Percentiles rank a stretch among this genome's conserved stretches.
These are phyloP conservation scores for Colletotrichum cuscutae DNA, from an alignment of 2,329 filamentous ascomycete species.

Conservation along the genomic window DNA sequence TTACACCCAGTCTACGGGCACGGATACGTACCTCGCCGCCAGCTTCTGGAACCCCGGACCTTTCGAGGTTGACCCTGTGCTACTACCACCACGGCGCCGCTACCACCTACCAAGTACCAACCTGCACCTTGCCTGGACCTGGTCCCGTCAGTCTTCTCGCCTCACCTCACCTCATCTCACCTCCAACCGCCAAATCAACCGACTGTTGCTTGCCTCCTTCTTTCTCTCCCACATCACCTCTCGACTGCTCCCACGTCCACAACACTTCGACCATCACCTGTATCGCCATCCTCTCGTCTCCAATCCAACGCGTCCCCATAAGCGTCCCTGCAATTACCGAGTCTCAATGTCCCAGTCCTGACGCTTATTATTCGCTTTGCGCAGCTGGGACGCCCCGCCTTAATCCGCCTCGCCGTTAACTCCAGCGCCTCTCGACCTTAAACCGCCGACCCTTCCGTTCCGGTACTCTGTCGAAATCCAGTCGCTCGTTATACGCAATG, in stretches of 20 bases:
- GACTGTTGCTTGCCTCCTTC: not conserved
- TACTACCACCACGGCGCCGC: not conserved
- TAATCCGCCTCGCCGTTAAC: constrained; percentile 14
- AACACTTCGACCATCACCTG: not conserved
- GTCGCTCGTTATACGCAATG: constrained; percentile 33
- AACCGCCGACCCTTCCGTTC: constrained; percentile 22
- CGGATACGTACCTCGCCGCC: not conserved
- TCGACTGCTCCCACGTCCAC: not conserved
- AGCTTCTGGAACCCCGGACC: not conserved
- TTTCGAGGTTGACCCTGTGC: not conserved
- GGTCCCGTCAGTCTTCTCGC: not conserved
- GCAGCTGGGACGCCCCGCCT: constrained; percentile 31
- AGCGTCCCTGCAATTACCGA: not conserved
- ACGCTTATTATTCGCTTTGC: constrained; percentile 27
- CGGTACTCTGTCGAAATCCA: not conserved
- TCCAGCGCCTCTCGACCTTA: not conserved
- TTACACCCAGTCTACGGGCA: not conserved
- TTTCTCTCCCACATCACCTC: not conserved
- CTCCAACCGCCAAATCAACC: not conserved
- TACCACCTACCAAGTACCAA: not conserved
- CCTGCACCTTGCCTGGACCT: constrained; percentile 9
- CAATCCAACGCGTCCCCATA: not conserved
- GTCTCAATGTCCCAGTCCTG: constrained; percentile 27
- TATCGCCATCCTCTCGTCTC: not conserved
- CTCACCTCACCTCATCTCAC: constrained; percentile 14